Conservation (phyloP, 139 green algal genomes). For the Chloropicon primus region DNA sequence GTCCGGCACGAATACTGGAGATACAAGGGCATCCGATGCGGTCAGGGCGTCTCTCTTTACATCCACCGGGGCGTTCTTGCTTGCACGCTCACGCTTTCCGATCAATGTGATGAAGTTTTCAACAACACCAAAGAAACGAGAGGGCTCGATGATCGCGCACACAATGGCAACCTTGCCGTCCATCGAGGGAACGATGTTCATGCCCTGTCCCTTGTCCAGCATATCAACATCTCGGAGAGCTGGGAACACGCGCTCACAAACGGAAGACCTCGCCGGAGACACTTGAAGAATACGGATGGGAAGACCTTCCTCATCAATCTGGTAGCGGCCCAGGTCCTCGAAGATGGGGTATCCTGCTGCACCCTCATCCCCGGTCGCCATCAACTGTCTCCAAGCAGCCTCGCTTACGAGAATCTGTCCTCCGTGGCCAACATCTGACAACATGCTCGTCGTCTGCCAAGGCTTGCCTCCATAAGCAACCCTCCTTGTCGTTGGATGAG, state of each 20-base stretch:
- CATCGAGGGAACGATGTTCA: neutral
- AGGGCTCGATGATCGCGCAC: neutral
- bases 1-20: neutral
- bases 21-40: neutral
- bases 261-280: neutral
- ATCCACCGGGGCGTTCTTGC: neutral
- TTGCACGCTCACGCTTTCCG: neutral
- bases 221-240: neutral
- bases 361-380: neutral
- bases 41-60: neutral
- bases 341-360: neutral
- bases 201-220: neutral
- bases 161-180: neutral
- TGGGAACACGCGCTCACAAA: neutral
- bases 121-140: neutral
- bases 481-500: neutral
- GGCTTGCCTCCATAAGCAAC: neutral
- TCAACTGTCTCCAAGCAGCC: neutral
- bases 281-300: neutral
- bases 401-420: neutral
- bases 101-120: neutral
- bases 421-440: neutral
- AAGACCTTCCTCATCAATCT: neutral
- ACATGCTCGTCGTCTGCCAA: neutral
- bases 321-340: neutral